Evolutionary conservation across 1,284 basidiomycete species (phyloP).

Genomic region (Takashimella koratensis): DNA sequence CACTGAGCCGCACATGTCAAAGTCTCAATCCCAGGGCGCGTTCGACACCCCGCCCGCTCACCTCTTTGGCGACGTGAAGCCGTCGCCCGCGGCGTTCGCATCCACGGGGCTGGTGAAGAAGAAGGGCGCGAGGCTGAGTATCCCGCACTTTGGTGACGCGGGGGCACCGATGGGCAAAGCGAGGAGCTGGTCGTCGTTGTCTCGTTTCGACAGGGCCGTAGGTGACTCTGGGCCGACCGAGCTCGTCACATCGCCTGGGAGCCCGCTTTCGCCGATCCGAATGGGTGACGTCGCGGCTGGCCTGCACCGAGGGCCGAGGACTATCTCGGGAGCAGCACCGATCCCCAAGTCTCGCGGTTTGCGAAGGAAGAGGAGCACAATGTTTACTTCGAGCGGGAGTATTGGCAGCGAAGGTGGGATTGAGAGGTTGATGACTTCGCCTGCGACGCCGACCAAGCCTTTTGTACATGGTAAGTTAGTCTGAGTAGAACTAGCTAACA

Average conservation of each 20-base stretch:
- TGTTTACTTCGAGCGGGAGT: constrained; percentile 42
- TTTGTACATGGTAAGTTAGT: constrained; percentile 21
- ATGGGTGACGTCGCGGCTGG: constrained; percentile 2
- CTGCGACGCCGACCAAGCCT: constrained; percentile 39
- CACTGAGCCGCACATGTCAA: constrained; percentile 22
- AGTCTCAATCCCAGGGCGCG: constrained; percentile 3
- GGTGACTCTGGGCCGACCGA: not conserved
- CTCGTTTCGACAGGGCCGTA: not conserved
- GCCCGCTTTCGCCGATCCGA: constrained; percentile 18
- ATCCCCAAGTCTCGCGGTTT: constrained; percentile 27
- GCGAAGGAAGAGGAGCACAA: constrained; percentile 44
- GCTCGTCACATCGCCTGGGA: constrained; percentile 6
- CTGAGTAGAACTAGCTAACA: not conserved
- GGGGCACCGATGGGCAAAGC: constrained; percentile 3
- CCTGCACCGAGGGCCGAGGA: constrained; percentile 6
- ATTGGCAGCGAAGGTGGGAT: constrained; percentile 20
- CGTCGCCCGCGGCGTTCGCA: constrained; percentile 46
- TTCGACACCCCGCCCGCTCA: constrained; percentile 30
- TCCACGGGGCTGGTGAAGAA: constrained; percentile 48
- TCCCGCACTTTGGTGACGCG: constrained; percentile 30
- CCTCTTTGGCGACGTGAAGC: constrained; percentile 41
- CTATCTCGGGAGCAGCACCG: constrained; percentile 7
- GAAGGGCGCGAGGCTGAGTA: constrained; percentile 28
- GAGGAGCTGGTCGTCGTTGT: constrained; percentile 6
- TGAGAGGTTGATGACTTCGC: constrained; percentile 24